Evolutionary conservation across 805 yeast genomes (phyloP), one percentile per base, ranked within the genome.

Genomic region (Scheffersomyces stipitis): DNA sequence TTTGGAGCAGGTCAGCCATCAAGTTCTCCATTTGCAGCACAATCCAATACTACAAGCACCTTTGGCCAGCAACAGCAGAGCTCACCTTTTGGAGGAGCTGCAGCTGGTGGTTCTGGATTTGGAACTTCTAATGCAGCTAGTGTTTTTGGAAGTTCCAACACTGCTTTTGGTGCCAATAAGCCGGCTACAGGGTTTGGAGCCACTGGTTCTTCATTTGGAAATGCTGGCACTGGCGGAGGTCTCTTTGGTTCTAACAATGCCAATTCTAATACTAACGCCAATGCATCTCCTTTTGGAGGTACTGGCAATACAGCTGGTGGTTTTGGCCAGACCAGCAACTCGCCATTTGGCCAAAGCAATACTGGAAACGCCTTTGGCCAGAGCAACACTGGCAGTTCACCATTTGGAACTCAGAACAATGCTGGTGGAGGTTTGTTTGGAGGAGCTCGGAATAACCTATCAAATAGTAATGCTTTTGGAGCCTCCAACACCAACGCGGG

Each of bases 231-330:
- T 38, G 42, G 50, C 9, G 61, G 61, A 18, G 68, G 71, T 3
- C 52, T 64, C 24, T 76, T 75, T 50, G 78, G 78, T 26, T 52
- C 58, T 24, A 63, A 61, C 35, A 49, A 23, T 18, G 29, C 30
- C 14, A 37, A 55, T n/a, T 45, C 45, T 10, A 10, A 10, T 7
- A 10, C 24, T 7, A 41, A 35, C 44, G 22, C 41, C 30, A 33
- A 34, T 14, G 33, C 45, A 12, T 41, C 45, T 12, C 54, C 45
- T 2, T 55, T 55, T 38, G 54, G 45, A 22, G 40, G 41, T 22
- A 15, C 24, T 10, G 34, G 30, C 26, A 38, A 38, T 22, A 29
- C 57, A 20, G 37, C 58, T 14, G 48, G 57, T n/a, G 37, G 32
- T 6, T 34, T 34, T 24, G 38, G 38, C 10, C 7, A n/a, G 12